These are phyloP conservation scores for Tetracentron sinense DNA, from an alignment of 164 flowering plant genomes.

Conservation along the genomic window DNA sequence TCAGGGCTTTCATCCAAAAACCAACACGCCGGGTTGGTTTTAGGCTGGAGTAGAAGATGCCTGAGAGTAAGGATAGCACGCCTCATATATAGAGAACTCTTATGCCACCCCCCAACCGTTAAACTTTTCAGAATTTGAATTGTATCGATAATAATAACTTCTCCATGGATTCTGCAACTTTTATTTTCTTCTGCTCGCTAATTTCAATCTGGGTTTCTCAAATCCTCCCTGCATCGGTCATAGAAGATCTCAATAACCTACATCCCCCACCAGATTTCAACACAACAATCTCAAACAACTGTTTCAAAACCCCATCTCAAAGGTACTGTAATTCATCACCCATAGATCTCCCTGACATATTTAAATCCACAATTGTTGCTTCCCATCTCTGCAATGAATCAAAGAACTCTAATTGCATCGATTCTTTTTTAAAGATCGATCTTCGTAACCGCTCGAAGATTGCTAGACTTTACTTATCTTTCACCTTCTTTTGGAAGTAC, in stretches of 20 bases:
- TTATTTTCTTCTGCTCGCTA: slow-evolving; percentile 9
- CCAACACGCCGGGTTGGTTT: too few species aligned
- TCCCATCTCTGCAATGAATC: slow-evolving; percentile 56
- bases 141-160: background rate
- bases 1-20: too few species aligned
- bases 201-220: slow-evolving; percentile 5
- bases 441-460: slow-evolving; percentile 38
- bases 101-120: too few species aligned
- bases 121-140: background rate
- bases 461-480: slow-evolving; percentile 55
- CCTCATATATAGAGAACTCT: too few species aligned
- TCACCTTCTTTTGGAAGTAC: slow-evolving; percentile 63
- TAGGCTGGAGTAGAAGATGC: too few species aligned
- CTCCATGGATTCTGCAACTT: slow-evolving; percentile 29
- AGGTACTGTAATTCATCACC: slow-evolving; percentile 46
- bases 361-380: slow-evolving; percentile 54
- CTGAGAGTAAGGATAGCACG: too few species aligned
- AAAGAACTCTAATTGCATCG: slow-evolving; percentile 44
- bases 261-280: slow-evolving; percentile 51
- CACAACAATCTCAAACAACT: slow-evolving; percentile 39
- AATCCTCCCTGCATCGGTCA: slow-evolving; percentile 31
- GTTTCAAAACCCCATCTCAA: slow-evolving; percentile 40
- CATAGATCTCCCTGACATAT: slow-evolving; percentile 41
- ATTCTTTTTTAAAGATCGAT: slow-evolving; percentile 44
- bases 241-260: slow-evolving; percentile 50